Evolutionary conservation across 371 early-diverging fungal genomes (phyloP).

Genomic region (Apophysomyces variabilis): DNA sequence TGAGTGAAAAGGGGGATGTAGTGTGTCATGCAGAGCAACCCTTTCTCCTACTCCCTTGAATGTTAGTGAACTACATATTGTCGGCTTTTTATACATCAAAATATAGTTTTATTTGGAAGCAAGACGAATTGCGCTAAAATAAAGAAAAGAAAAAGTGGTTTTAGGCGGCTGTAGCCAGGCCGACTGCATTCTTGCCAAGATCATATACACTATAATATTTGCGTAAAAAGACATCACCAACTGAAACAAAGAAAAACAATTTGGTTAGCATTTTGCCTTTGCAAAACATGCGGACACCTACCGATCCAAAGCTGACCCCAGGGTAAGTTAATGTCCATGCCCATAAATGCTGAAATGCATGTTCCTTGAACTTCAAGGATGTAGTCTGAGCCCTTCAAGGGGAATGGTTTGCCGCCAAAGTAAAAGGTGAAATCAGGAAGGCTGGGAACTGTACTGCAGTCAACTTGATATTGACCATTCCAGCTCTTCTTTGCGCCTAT

Average conservation of each 20-base stretch:
- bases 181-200: slow-evolving; percentile 85
- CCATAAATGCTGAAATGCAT: slow-evolving; percentile 95
- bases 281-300: slow-evolving; percentile 7
- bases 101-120: no score
- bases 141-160: slow-evolving; percentile 1
- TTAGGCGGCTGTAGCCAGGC: slow-evolving; percentile 59
- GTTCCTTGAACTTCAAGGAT: slow-evolving; percentile 77
- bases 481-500: slow-evolving; percentile 89
- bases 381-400: slow-evolving; percentile 63
- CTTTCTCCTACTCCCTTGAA: no score
- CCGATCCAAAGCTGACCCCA: slow-evolving; percentile 56
- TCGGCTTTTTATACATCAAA: no score
- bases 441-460: slow-evolving; percentile 65
- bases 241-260: slow-evolving; percentile 18
- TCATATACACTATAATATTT: slow-evolving; percentile 92
- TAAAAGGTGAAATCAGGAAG: slow-evolving; percentile 77
- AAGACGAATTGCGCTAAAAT: not conserved
- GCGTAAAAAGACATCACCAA: slow-evolving; percentile 94
- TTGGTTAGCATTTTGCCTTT: no score
- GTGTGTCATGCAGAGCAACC: no score
- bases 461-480: slow-evolving; percentile 84
- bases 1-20: not conserved
- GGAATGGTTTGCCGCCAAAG: slow-evolving; percentile 73
- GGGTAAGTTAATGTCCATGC: slow-evolving; percentile 82
- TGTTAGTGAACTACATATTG: no score